These are phyloP conservation scores for Russula dissimulans DNA, from an alignment of 768 basidiomycete species.

Conservation along the genomic window DNA sequence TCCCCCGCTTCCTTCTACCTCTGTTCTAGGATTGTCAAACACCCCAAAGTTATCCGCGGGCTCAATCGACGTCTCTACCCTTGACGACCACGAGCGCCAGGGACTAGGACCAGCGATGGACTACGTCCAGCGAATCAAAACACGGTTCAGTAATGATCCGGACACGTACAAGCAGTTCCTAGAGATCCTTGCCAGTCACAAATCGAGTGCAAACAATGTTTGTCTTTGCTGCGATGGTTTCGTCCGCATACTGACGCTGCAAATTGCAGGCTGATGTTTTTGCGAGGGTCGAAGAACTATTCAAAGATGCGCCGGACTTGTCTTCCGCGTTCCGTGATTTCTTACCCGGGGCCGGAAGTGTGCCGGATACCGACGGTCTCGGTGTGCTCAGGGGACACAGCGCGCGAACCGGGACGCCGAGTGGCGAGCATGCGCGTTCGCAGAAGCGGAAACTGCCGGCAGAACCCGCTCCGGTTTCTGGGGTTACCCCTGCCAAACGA, in stretches of 20 bases:
- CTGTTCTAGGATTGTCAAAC: constrained; percentile 10
- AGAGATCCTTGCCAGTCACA: constrained; percentile 65
- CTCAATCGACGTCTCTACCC: constrained; percentile 1
- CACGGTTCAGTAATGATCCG: constrained; percentile 67
- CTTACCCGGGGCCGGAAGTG: constrained; percentile 40
- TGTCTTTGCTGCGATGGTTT: constrained; percentile 24
- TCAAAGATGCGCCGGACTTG: constrained; percentile 69
- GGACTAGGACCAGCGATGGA: constrained; percentile 73
- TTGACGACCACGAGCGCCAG: constrained; percentile 15
- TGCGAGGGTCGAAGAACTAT: constrained; percentile 54
- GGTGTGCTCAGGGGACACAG: constrained; percentile 17
- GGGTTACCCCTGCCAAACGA: constrained; percentile 52
- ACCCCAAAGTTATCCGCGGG: neutral
- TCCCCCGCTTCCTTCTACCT: constrained; percentile 13
- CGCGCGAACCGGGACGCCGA: constrained; percentile 17
- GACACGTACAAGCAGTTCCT: constrained; percentile 78
- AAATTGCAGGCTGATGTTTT: constrained; percentile 51
- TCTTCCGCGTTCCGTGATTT: constrained; percentile 67
- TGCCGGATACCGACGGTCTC: neutral
- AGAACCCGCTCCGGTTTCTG: constrained; percentile 18
- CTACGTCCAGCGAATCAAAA: constrained; percentile 96
- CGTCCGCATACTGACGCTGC: neutral
- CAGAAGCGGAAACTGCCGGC: constrained; percentile 27
- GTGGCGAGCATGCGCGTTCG: constrained; percentile 34
- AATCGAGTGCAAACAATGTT: constrained; percentile 40